Evolutionary conservation across 495 filamentous ascomycete species (phyloP).

Genomic region (Hapsidospora chrysogenum): DNA sequence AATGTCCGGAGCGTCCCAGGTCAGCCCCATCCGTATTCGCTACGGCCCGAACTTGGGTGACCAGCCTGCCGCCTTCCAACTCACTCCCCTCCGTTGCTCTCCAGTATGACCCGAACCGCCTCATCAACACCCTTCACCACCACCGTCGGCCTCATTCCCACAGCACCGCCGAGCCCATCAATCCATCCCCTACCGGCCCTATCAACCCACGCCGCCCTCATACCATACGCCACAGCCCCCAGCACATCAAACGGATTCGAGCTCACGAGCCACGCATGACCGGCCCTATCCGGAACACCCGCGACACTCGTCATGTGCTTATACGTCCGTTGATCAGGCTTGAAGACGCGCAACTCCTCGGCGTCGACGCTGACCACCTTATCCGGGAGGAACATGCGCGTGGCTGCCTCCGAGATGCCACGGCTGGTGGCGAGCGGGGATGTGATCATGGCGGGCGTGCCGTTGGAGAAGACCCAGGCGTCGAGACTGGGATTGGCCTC

Average conservation of each 20-base stretch:
- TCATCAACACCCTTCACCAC: slow-evolving; percentile 31
- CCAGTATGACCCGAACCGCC: slow-evolving; percentile 23
- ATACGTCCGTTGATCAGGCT: slow-evolving; percentile 54
- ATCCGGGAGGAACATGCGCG: slow-evolving; percentile 14
- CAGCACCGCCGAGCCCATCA: slow-evolving; percentile 27
- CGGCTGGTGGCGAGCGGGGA: slow-evolving; percentile 32
- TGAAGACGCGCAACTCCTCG: slow-evolving; percentile 42
- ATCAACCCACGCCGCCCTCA: slow-evolving; percentile 59
- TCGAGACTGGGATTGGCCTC: slow-evolving; percentile 18
- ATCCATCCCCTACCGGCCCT: slow-evolving; percentile 34
- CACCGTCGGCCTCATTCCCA: slow-evolving; percentile 23
- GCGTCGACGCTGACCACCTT: slow-evolving; percentile 46
- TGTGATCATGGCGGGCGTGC: slow-evolving; percentile 44
- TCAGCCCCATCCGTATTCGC: no score
- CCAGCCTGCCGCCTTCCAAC: no score
- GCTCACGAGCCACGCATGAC: slow-evolving; percentile 55
- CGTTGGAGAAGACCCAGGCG: slow-evolving; percentile 63
- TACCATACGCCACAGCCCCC: slow-evolving; percentile 31
- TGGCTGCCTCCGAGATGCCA: slow-evolving; percentile 4
- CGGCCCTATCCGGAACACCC: slow-evolving; percentile 27
- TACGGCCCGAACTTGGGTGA: no score
- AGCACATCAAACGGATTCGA: slow-evolving; percentile 73
- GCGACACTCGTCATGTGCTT: slow-evolving; percentile 36
- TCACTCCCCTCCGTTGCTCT: no score
- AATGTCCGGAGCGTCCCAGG: no score